phyloP scores from a whole-genome alignment of 192 early-diverging fungal genomes.

The Gryganskiella cystojenkinii region DNA sequence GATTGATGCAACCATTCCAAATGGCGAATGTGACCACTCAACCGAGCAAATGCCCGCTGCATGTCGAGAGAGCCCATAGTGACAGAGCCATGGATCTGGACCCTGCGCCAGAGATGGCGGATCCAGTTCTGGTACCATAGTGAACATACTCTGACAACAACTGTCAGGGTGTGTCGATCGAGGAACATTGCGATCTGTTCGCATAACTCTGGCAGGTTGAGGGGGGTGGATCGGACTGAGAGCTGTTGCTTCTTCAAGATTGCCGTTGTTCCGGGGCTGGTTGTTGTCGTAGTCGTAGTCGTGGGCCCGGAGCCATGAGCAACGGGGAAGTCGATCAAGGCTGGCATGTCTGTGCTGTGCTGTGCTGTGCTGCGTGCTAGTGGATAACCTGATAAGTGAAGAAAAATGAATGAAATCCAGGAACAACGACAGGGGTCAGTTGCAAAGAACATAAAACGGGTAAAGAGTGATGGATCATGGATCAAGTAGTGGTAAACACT shows the following conservation, averaged over 20 bases:
- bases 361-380: too few species aligned
- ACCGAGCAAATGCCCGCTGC: constrained; percentile 14
- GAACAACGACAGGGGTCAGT: too few species aligned
- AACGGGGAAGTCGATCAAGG: background rate
- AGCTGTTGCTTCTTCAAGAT: background rate
- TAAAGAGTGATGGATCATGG: too few species aligned
- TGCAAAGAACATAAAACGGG: too few species aligned
- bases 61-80: constrained; percentile 3
- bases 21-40: constrained; percentile 34
- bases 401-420: too few species aligned
- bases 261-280: background rate
- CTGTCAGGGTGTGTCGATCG: constrained; percentile 18
- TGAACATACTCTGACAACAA: constrained; percentile 18
- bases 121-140: constrained; percentile 30
- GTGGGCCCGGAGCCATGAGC: too few species aligned
- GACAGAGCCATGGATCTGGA: constrained; percentile 21
- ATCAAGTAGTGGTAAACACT: too few species aligned
- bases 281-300: too few species aligned
- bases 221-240: background rate
- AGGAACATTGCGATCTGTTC: constrained; percentile 30
- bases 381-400: too few species aligned
- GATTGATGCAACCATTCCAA: constrained; percentile 34
- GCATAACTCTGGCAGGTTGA: constrained; percentile 35
- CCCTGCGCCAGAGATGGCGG: constrained; percentile 31
- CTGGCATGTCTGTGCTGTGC: too few species aligned